Evolutionary conservation across 352 stramenopile species (phyloP), one percentile per base, ranked within the genome.

Genomic region (Phytopythium kandeliae): DNA sequence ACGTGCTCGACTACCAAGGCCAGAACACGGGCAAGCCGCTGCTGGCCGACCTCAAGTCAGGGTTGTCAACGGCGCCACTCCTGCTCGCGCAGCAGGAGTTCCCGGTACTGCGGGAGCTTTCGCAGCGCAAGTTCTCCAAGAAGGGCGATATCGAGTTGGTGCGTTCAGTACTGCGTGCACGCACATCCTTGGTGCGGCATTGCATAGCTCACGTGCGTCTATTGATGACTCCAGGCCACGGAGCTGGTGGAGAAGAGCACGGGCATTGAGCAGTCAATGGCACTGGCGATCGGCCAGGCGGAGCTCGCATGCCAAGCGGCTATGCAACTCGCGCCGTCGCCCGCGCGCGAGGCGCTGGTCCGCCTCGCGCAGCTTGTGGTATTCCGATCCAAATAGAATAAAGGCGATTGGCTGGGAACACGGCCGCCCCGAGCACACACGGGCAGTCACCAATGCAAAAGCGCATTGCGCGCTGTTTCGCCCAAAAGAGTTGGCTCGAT

Each of bases 1-100:
- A 99, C 65, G 93, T 98, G 31, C 78, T 99, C 38, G 97, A 99
- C 76, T 99, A 98, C 73, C 87, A 98, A 63, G 96, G 96, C 41
- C 87, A 82, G 55, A 70, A 95, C 46, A 85, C 78, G 15, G 96
- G 96, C 54, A 99, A 99, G 67, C 96, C 96, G 31, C 73, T 97
- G 25, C 71, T 98, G 60, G 89, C 91, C 36, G 96, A 99, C 65
- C 79, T 99, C 21, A 97, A 88, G 60, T 83, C 78, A n/a, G 96
- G 97, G 1, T 71, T 99, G 30, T 92, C 95, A 5, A 99, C 97
- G n/a, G 97, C 95, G 51, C 97, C 97, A 37, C 75, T 99, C 44
- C 74, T 99, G 34, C 95, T 99, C 28, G 96, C 96, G 17, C 89
- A 97, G 51, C 85, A 98, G 61, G 80, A 96, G 67, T 96, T 96